phyloP scores from a whole-genome alignment of 169 alveolate genomes.

The Eimeria brunetti region DNA sequence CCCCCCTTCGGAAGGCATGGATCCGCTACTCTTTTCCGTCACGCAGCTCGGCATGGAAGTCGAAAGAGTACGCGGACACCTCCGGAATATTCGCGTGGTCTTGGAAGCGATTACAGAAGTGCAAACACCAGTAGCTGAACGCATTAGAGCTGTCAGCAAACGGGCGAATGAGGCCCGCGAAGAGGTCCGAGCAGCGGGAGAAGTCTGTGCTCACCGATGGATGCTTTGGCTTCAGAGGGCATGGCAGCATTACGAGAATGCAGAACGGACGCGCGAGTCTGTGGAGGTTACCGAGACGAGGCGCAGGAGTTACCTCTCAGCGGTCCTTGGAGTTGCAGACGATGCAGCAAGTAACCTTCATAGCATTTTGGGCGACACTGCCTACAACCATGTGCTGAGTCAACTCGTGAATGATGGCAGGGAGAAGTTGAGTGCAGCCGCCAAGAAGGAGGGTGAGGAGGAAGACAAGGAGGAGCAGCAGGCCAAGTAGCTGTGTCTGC shows the following conservation, averaged over 20 bases:
- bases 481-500: background rate
- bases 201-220: background rate
- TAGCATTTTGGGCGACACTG: background rate
- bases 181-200: background rate
- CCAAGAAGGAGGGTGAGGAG: background rate
- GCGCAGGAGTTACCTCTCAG: background rate
- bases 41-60: background rate
- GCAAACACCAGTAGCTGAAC: background rate
- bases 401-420: background rate
- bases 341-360: background rate
- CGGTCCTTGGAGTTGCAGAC: background rate
- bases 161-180: background rate
- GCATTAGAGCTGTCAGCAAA: background rate
- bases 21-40: background rate
- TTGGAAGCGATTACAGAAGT: background rate
- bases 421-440: background rate
- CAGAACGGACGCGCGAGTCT: background rate
- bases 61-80: background rate
- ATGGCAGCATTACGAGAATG: background rate
- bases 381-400: background rate
- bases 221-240: background rate
- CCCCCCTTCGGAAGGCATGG: background rate
- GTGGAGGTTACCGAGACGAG: background rate
- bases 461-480: background rate
- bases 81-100: background rate